Evolutionary conservation across 768 basidiomycete species (phyloP), one percentile per base, ranked within the genome.

Genomic region (Boletus rubescentipes): DNA sequence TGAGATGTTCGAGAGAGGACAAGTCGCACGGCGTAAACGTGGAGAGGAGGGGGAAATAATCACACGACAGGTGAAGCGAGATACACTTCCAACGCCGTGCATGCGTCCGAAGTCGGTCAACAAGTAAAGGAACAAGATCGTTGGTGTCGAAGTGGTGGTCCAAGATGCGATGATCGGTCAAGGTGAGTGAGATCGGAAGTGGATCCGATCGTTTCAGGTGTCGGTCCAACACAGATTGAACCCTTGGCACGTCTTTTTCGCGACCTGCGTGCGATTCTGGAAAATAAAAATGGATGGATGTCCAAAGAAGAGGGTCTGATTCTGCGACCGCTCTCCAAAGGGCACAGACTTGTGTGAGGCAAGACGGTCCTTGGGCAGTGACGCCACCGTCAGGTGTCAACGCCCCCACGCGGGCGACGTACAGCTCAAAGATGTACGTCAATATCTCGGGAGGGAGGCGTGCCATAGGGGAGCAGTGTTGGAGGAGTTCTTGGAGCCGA

Each of bases 391-490:
- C 9, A 2, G 29, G 23, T 3, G 23, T 20, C n/a, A 12, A 35
- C 15, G 31, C 38, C 18, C 15, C 32, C 36, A 7, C 49, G 20
- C 5, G 20, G 21, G 3, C n/a, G 5, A 61, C 32, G 38, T 32
- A 59, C 15, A 55, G 9, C 20, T 53, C 51, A 30, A 60, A 67
- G 9, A 64, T 44, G 30, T 46, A 21, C 11, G 37, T 26, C 30
- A 76, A 48, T 77, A 81, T 68, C 72, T 83, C 60, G 5, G 53
- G 34, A 15, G 60, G 65, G 21, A 64, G 35, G 14, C 45, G 38
- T n/a, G 48, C 50, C 34, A 58, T 36, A 4, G 53, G 57, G 16
- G 53, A 52, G 43, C 5, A 29, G 38, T 10, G 23, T 6, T 16
- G 34, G n/a, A 35, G 4, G n/a, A 16, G 30, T 0, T 3, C 26